A percentile compares a stretch with the other conserved stretches of the same genome.
phyloP scores from a whole-genome alignment of 2,329 filamentous ascomycete species.

The Hirsutella thompsonii region DNA sequence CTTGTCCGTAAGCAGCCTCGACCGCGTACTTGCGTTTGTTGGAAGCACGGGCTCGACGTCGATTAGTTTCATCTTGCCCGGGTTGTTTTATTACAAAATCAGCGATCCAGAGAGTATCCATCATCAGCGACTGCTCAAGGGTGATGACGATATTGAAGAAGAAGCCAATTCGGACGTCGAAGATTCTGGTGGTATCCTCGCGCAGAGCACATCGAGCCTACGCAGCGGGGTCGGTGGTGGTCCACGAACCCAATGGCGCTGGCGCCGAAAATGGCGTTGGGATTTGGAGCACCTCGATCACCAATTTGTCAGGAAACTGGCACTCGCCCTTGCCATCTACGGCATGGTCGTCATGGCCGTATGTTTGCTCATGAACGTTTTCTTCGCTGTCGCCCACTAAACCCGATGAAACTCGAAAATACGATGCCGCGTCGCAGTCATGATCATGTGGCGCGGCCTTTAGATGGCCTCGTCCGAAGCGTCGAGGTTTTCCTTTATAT shows the following conservation, averaged over 20 bases:
- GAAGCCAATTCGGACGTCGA: slow-evolving; percentile 36
- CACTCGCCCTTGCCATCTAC: slow-evolving; percentile 68
- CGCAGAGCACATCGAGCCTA: slow-evolving; percentile 32
- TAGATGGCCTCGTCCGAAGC: not conserved
- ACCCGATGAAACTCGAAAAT: slow-evolving; percentile 4
- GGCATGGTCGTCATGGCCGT: slow-evolving; percentile 80
- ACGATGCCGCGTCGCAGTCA: slow-evolving; percentile 2
- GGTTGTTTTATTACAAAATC: slow-evolving; percentile 97
- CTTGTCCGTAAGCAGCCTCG: slow-evolving; percentile 80
- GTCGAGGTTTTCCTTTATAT: not conserved
- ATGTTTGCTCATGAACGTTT: slow-evolving; percentile 74
- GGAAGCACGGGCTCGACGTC: slow-evolving; percentile 88
- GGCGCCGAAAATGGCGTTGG: slow-evolving; percentile 45
- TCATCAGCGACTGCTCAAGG: slow-evolving; percentile 78
- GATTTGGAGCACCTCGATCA: slow-evolving; percentile 51
- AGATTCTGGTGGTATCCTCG: slow-evolving; percentile 24
- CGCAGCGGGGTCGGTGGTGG: slow-evolving; percentile 23
- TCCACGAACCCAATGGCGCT: slow-evolving; percentile 28
- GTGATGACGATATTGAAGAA: slow-evolving; percentile 74
- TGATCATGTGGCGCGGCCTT: not conserved
- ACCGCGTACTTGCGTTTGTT: slow-evolving; percentile 88
- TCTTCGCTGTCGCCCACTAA: slow-evolving; percentile 57
- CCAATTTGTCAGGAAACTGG: slow-evolving; percentile 54
- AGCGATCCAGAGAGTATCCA: slow-evolving; percentile 76
- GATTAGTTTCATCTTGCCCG: slow-evolving; percentile 93